Evolutionary conservation across 83 land plant species (phyloP).

Genomic region (Picea engelmannii): DNA sequence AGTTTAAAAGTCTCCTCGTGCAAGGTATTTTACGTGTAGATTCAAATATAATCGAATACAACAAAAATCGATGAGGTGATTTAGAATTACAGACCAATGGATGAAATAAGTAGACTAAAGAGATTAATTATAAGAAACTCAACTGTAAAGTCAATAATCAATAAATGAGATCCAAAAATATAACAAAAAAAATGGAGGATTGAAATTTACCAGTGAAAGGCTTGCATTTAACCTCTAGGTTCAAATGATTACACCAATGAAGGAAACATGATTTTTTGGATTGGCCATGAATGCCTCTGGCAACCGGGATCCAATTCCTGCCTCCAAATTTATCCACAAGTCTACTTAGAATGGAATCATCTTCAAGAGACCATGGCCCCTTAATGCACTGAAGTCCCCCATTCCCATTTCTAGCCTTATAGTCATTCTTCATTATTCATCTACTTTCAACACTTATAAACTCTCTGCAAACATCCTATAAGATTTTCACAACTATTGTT

Average conservation of each 20-base stretch:
- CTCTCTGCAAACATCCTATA: too few relatives aligned
- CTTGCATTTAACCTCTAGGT: slow-evolving; percentile 41
- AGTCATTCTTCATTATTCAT: background rate
- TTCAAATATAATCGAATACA: too few relatives aligned
- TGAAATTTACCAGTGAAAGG: slow-evolving; percentile 36
- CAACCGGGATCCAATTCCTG: slow-evolving; percentile 44
- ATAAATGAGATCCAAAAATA: too few relatives aligned
- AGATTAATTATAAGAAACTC: too few relatives aligned
- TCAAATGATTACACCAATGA: slow-evolving; percentile 56
- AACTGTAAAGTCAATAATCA: too few relatives aligned
- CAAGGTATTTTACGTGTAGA: too few relatives aligned
- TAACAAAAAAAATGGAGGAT: too few relatives aligned
- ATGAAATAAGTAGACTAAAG: too few relatives aligned
- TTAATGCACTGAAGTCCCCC: slow-evolving; percentile 31
- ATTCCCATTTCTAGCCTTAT: slow-evolving; percentile 12
- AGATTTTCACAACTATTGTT: too few relatives aligned
- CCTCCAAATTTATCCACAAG: slow-evolving; percentile 48
- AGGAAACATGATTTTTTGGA: slow-evolving; percentile 53
- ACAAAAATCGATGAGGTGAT: too few relatives aligned
- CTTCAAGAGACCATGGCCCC: slow-evolving; percentile 53
- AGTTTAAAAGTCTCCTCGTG: too few relatives aligned
- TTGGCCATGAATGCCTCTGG: slow-evolving; percentile 45
- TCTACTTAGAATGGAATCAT: slow-evolving; percentile 36
- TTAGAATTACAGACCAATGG: too few relatives aligned
- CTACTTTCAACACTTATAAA: background rate